These are phyloP conservation scores for Aeschynomene evenia DNA, from an alignment of 306 rosid species.

Conservation along the genomic window DNA sequence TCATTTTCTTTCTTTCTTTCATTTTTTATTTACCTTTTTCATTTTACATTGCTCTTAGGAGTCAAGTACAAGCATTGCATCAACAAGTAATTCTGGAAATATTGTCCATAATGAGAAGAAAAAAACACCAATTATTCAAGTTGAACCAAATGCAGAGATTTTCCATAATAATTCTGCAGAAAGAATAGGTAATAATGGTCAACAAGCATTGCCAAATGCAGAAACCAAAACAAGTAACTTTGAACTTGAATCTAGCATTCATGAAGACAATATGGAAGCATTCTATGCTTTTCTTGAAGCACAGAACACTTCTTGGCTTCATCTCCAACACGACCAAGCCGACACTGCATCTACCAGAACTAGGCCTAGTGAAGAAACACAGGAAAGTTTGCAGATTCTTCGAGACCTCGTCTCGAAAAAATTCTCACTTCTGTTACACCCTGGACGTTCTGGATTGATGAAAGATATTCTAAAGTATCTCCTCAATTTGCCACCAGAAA, in stretches of 20 bases:
- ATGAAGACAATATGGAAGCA: constrained; percentile 27
- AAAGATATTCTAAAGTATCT: constrained; percentile 11
- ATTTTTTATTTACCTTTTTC: neutral
- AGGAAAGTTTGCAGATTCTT: constrained; percentile 1
- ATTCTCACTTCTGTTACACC: constrained; percentile 25
- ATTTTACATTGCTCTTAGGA: neutral
- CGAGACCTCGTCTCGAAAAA: constrained; percentile 4
- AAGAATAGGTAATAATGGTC: neutral
- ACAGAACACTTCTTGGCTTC: neutral
- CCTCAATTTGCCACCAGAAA: constrained; percentile 22
- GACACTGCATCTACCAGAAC: neutral
- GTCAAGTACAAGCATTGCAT: neutral
- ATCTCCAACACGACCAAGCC: neutral
- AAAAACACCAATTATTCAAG: neutral
- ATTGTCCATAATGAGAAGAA: neutral
- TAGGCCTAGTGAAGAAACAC: constrained; percentile 31
- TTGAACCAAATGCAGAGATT: neutral
- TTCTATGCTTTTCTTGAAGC: constrained; percentile 33
- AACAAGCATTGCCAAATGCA: neutral
- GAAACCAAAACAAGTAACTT: neutral
- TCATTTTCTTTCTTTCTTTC: neutral
- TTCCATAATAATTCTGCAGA: neutral
- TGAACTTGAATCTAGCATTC: neutral
- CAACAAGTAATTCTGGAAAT: neutral
- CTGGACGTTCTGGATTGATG: constrained; percentile 14